phyloP scores from a whole-genome alignment of 495 filamentous ascomycete genomes.

The Parachaetomium inaequale region DNA sequence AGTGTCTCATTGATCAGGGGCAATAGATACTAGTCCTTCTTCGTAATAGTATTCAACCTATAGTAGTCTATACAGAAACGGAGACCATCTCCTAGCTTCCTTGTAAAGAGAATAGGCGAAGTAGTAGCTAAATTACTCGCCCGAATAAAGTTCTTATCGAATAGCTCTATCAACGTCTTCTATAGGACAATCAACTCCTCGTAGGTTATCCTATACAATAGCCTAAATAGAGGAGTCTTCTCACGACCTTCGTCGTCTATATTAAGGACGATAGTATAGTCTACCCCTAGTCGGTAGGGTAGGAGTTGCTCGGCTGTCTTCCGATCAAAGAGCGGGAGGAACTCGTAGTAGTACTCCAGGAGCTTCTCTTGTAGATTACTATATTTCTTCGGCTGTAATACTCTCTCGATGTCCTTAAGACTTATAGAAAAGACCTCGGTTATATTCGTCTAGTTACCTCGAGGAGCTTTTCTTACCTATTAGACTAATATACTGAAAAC shows the following conservation, averaged over 20 bases:
- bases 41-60: conserved; percentile 41
- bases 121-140: conserved; percentile 13
- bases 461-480: neutral
- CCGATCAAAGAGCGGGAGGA: neutral
- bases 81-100: conserved; percentile 34
- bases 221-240: neutral
- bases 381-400: neutral
- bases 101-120: conserved; percentile 36
- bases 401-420: neutral
- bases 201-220: conserved; percentile 25
- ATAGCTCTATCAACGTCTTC: conserved; percentile 9
- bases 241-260: neutral
- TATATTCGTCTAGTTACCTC: neutral
- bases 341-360: neutral
- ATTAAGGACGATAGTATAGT: neutral
- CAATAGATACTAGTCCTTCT: conserved; percentile 44
- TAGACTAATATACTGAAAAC: neutral
- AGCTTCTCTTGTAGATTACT: neutral
- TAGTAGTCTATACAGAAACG: conserved; percentile 47
- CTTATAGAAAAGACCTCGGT: neutral
- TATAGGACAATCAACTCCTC: conserved; percentile 25
- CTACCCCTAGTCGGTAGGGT: neutral
- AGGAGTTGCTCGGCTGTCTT: neutral
- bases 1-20: conserved; percentile 46
- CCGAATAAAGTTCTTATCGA: conserved; percentile 13